Percentiles rank a stretch among this genome's conserved stretches.
phyloP scores from a whole-genome alignment of 495 filamentous ascomycete species.

The Neurospora sp. region DNA sequence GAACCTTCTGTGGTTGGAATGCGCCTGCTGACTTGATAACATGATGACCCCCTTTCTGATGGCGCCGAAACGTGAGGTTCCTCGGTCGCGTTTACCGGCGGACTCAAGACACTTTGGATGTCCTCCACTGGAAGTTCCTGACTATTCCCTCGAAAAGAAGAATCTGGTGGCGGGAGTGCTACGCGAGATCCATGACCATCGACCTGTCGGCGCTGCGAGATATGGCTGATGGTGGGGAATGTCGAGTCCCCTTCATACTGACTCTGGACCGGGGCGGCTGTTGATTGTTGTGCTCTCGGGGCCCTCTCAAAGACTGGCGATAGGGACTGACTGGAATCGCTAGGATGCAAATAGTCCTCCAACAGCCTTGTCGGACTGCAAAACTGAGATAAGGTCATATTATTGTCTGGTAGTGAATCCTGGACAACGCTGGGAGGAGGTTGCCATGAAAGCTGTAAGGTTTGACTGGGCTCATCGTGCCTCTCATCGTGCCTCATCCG shows the following conservation, averaged over 20 bases:
- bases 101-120: background rate
- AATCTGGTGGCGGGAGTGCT: background rate
- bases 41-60: background rate
- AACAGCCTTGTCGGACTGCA: slow-evolving; percentile 33
- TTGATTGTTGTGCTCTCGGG: background rate
- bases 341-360: slow-evolving; percentile 27
- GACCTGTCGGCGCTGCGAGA: background rate
- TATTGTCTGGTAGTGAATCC: slow-evolving; percentile 30
- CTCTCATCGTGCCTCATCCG: slow-evolving; percentile 1
- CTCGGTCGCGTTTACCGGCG: background rate
- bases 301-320: background rate
- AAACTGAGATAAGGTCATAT: slow-evolving; percentile 14
- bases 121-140: background rate
- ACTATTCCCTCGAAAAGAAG: background rate
- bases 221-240: background rate
- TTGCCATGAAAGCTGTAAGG: slow-evolving; percentile 22
- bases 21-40: background rate
- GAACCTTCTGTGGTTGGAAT: background rate
- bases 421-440: slow-evolving; percentile 30
- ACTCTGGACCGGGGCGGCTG: background rate
- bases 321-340: slow-evolving; percentile 18
- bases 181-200: background rate
- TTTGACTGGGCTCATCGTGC: background rate
- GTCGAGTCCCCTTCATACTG: background rate
- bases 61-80: background rate